Evolutionary conservation across 2,329 filamentous ascomycete genomes (phyloP).

Genomic region (Fusarium decemcellulare): DNA sequence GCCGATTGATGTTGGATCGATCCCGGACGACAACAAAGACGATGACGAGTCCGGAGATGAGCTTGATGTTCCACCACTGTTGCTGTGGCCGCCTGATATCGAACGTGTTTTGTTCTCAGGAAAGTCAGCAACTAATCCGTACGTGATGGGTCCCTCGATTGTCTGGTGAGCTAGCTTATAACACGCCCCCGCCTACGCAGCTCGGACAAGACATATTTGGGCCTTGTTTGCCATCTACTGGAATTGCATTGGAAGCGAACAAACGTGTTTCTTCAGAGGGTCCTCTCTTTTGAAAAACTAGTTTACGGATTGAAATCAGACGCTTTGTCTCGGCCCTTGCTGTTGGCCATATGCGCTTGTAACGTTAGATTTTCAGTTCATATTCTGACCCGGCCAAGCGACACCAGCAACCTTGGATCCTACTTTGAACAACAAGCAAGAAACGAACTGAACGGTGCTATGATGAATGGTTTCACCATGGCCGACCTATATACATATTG

Average conservation of each 20-base stretch:
- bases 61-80: not conserved
- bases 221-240: not conserved
- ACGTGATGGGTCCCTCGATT: not conserved
- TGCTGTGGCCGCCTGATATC: not conserved
- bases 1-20: not conserved
- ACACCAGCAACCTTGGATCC: not conserved
- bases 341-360: constrained; percentile 21
- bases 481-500: constrained; percentile 5
- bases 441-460: not conserved
- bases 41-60: constrained; percentile 4
- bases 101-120: not conserved
- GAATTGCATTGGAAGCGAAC: not conserved
- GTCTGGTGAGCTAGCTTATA: not conserved
- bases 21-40: not conserved
- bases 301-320: not conserved
- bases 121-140: not conserved
- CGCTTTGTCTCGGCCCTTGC: not conserved
- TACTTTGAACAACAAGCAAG: constrained; percentile 1
- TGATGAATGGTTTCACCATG: not conserved
- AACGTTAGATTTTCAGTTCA: constrained; percentile 20
- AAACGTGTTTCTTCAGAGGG: not conserved
- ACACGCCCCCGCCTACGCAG: not conserved
- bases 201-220: not conserved
- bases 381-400: not conserved
- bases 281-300: not conserved